Evolutionary conservation across 2,329 filamentous ascomycete genomes (phyloP).

Genomic region (Monilinia polystroma): DNA sequence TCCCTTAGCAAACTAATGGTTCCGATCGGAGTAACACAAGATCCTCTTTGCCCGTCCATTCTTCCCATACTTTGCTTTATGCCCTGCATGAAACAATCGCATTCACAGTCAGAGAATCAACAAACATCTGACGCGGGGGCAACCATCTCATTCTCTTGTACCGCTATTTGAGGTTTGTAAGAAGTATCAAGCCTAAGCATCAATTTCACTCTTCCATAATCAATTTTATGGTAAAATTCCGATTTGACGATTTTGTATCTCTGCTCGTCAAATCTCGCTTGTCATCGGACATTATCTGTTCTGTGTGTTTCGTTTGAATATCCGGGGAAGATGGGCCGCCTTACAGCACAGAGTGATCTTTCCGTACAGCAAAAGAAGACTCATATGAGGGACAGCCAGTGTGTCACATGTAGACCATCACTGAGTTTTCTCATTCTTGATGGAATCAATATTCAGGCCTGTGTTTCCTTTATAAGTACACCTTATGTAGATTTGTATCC

Average conservation of each 20-base stretch:
- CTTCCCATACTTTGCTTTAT: not conserved
- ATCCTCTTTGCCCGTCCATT: constrained; percentile 7
- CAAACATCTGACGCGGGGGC: constrained; percentile 15
- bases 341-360: constrained; percentile 21
- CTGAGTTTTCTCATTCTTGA: constrained; percentile 1
- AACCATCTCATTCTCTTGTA: constrained; percentile 15
- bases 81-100: constrained; percentile 20
- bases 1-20: constrained; percentile 23
- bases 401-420: constrained; percentile 43
- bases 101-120: constrained; percentile 7
- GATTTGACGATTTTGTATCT: not conserved
- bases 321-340: constrained; percentile 18
- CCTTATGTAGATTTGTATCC: constrained; percentile 4
- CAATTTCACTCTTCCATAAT: constrained; percentile 6
- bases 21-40: constrained; percentile 21
- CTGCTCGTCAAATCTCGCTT: constrained; percentile 2
- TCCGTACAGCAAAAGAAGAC: constrained; percentile 23
- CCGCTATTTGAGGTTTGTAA: constrained; percentile 20
- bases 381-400: constrained; percentile 9
- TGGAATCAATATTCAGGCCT: not conserved
- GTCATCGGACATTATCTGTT: constrained; percentile 18
- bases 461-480: constrained; percentile 20
- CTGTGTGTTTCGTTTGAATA: constrained; percentile 12
- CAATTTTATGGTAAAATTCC: not conserved
- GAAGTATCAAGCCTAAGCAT: constrained; percentile 13